Conservation (phyloP, 2,329 filamentous ascomycete genomes). For the Whalleya microplaca region DNA sequence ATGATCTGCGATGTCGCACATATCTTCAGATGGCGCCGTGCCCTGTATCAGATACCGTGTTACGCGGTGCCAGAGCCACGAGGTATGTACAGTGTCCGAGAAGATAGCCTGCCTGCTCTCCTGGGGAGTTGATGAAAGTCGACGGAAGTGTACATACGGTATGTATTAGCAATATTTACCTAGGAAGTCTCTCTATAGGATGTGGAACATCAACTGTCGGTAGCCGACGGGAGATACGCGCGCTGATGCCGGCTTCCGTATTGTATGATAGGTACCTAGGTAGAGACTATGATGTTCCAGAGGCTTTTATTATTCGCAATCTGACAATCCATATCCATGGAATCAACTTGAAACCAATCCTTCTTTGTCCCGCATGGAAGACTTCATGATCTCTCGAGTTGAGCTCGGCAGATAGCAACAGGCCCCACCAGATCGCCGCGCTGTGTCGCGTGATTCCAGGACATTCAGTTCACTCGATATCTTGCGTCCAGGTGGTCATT, state of each 20-base stretch:
- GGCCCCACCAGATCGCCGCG: neutral
- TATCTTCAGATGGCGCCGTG: neutral
- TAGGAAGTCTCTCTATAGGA: too few species aligned
- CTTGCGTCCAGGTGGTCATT: neutral
- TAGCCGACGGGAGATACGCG: neutral
- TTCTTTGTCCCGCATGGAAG: too few species aligned
- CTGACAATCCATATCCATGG: neutral
- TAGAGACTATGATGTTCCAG: neutral
- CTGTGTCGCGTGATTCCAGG: neutral
- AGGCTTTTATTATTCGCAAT: neutral
- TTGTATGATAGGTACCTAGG: neutral
- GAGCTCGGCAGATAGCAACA: neutral
- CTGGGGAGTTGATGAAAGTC: conserved; percentile 13
- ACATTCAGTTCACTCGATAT: neutral
- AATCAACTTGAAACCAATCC: neutral
- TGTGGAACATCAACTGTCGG: conserved; percentile 3
- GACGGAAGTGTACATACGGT: conserved; percentile 5
- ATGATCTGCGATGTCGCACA: neutral
- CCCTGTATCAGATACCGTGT: neutral
- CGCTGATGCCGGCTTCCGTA: neutral
- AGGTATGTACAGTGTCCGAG: conserved; percentile 9
- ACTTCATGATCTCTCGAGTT: neutral
- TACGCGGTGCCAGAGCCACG: conserved; percentile 10
- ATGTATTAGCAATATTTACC: neutral
- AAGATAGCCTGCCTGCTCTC: conserved; percentile 4